phyloP scores from a whole-genome alignment of 2,329 filamentous ascomycete species.

The Colletotrichum caudatum region DNA sequence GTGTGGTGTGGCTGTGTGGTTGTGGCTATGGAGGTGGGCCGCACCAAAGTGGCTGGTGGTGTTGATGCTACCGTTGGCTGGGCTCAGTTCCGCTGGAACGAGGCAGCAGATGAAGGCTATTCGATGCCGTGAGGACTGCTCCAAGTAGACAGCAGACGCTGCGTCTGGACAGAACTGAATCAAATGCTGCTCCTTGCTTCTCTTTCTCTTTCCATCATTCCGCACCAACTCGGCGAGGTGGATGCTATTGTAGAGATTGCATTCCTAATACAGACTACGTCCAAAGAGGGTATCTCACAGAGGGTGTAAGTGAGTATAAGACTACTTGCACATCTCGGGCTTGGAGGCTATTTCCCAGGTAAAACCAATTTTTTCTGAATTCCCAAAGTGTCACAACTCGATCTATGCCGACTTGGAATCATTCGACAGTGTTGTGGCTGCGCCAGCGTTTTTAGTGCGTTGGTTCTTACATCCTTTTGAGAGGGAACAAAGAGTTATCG shows the following conservation, averaged over 20 bases:
- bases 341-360: no score
- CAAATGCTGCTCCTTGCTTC: no score
- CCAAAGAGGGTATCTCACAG: neutral
- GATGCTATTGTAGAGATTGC: neutral
- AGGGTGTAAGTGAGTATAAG: neutral
- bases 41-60: slow-evolving; percentile 3
- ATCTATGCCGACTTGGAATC: accelerated
- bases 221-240: accelerated
- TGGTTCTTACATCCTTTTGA: neutral
- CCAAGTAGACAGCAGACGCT: neutral
- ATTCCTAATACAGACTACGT: no score
- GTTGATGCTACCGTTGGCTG: neutral
- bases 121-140: neutral
- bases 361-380: no score
- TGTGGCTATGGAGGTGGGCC: neutral
- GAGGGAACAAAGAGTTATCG: accelerated
- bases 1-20: slow-evolving; percentile 3
- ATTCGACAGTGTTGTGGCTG: neutral
- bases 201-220: neutral
- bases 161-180: neutral
- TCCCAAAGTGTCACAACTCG: neutral
- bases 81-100: neutral
- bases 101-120: neutral
- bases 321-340: neutral
- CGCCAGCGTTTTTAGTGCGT: neutral